phyloP scores from a whole-genome alignment of 768 basidiomycete species.

The Hygrophoropsis aurantiaca region DNA sequence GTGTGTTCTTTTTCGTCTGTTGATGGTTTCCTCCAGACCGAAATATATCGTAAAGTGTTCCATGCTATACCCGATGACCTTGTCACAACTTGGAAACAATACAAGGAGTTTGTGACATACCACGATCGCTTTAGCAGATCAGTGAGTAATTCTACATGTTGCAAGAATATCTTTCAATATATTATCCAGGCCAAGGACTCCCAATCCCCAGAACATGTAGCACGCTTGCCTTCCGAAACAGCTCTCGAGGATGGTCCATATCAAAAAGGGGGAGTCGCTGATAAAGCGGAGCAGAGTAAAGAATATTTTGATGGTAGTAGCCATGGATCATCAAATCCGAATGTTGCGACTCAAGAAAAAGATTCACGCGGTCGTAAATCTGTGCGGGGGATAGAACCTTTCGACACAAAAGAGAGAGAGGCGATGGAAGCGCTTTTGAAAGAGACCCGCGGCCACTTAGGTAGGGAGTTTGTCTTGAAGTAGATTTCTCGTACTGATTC shows the following conservation, averaged over 20 bases:
- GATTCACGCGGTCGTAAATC: conserved; percentile 36
- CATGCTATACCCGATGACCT: conserved; percentile 90
- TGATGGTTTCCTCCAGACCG: conserved; percentile 58
- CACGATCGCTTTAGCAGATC: conserved; percentile 74
- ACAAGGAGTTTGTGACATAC: conserved; percentile 77
- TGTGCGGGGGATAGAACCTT: conserved; percentile 60
- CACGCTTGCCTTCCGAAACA: conserved; percentile 58
- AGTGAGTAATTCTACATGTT: conserved; percentile 37
- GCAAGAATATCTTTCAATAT: conserved; percentile 2
- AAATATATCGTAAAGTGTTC: conserved; percentile 95
- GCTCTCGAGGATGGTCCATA: conserved; percentile 35
- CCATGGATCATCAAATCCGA: conserved; percentile 19
- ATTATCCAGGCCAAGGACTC: conserved; percentile 43
- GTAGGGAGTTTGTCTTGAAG: conserved; percentile 41
- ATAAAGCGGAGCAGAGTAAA: conserved; percentile 5
- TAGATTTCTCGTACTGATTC: not conserved
- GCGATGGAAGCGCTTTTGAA: conserved; percentile 85
- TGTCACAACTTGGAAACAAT: conserved; percentile 94
- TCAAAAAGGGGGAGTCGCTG: conserved; percentile 7
- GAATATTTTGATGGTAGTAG: conserved; percentile 18
- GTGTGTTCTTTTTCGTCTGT: not conserved
- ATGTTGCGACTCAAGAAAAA: conserved; percentile 33
- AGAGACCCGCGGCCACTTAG: conserved; percentile 83
- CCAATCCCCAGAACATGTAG: conserved; percentile 43
- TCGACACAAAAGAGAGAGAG: conserved; percentile 79